These are phyloP conservation scores for Rutstroemia sp. DNA, from an alignment of 2,329 filamentous ascomycete genomes.

Conservation along the genomic window DNA sequence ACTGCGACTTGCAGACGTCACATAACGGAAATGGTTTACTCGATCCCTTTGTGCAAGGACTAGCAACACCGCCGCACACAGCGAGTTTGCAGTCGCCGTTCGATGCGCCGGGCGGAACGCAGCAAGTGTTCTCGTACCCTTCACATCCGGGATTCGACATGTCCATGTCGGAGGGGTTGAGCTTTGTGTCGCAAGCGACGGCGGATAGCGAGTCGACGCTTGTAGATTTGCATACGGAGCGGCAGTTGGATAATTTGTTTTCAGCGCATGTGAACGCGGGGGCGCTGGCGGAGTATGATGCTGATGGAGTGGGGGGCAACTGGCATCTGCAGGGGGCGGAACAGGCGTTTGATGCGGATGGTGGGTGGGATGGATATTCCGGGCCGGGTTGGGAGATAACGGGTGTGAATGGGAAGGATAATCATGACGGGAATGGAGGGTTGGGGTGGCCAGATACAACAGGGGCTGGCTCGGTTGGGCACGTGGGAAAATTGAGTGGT, in stretches of 20 bases:
- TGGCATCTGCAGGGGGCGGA: not conserved
- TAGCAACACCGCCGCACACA: conserved; percentile 50
- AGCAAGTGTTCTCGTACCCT: conserved; percentile 11
- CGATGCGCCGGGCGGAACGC: not conserved
- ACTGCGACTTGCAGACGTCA: not conserved
- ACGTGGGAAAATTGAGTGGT: not conserved
- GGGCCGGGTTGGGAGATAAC: not conserved
- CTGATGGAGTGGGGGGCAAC: not conserved
- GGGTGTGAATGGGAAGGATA: not conserved
- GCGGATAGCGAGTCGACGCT: conserved; percentile 20
- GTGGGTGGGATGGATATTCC: not conserved
- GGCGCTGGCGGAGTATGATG: not conserved
- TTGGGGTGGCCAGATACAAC: conserved; percentile 4
- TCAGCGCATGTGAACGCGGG: not conserved
- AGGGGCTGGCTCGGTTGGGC: not conserved
- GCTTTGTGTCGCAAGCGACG: conserved; percentile 31
- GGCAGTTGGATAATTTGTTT: not conserved
- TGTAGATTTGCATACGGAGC: not conserved
- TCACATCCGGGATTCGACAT: conserved; percentile 13
- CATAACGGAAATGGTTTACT: conserved; percentile 31
- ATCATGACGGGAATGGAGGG: not conserved
- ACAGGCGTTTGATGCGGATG: not conserved
- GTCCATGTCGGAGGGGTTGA: conserved; percentile 25
- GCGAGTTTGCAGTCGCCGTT: conserved; percentile 38
- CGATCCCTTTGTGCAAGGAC: conserved; percentile 44